These are phyloP conservation scores for Silene vulgaris DNA, from an alignment of 179 eudicot genomes.

Conservation along the genomic window DNA sequence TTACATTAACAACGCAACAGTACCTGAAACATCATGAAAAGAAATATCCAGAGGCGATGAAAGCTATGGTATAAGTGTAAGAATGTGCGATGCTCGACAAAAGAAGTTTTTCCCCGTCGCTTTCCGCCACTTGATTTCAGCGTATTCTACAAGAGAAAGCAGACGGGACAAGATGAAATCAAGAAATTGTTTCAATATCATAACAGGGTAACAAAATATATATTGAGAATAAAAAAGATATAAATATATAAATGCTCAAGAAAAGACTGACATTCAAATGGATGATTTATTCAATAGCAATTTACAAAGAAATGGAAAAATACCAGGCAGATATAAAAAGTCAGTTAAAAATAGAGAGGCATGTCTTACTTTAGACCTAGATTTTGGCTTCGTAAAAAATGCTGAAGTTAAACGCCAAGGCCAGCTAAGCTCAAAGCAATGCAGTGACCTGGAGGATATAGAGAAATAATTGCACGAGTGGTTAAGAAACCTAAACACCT, in stretches of 20 bases:
- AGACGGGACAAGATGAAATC: slow-evolving; percentile 13
- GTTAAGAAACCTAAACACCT: neutral
- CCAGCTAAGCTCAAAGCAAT: slow-evolving; percentile 94
- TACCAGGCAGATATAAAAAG: too few species aligned
- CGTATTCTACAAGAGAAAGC: slow-evolving; percentile 34
- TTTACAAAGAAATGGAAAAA: neutral
- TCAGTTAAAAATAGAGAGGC: neutral
- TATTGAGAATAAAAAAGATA: neutral
- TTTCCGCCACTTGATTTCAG: slow-evolving; percentile 58
- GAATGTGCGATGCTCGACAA: slow-evolving; percentile 96
- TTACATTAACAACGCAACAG: neutral
- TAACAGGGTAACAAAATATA: neutral
- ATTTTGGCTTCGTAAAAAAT: slow-evolving; percentile 69
- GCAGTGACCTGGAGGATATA: slow-evolving; percentile 51
- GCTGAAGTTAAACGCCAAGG: slow-evolving; percentile 75
- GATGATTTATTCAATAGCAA: neutral
- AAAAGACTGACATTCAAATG: neutral
- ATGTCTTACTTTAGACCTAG: slow-evolving; percentile 60
- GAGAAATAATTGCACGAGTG: neutral
- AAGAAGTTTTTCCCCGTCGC: slow-evolving; percentile 89
- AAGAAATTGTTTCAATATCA: neutral
- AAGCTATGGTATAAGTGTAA: slow-evolving; percentile 95
- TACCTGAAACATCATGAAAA: slow-evolving; percentile 97
- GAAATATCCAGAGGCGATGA: slow-evolving; percentile 98
- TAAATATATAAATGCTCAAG: neutral